Evolutionary conservation across 1,284 basidiomycete genomes (phyloP).

Genomic region (Marasmius tenuissimus): DNA sequence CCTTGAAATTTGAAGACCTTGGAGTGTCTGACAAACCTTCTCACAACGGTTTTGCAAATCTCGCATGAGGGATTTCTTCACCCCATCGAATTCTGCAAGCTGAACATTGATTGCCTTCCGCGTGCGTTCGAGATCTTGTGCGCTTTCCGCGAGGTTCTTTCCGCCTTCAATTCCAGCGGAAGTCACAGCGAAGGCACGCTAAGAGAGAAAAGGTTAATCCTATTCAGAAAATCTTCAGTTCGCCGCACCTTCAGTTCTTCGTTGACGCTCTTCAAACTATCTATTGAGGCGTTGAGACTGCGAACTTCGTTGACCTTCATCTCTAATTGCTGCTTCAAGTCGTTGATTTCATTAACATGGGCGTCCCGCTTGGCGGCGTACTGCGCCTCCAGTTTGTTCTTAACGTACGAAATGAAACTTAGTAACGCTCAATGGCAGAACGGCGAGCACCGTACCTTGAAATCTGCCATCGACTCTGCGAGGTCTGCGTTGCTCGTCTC

Average conservation of each 20-base stretch:
- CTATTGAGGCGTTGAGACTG: conserved; percentile 82
- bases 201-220: conserved; percentile 9
- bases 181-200: conserved; percentile 96
- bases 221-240: not conserved
- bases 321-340: conserved; percentile 92
- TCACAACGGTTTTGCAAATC: conserved; percentile 99
- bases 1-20: not conserved
- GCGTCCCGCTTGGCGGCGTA: conserved; percentile 92
- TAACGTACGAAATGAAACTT: conserved; percentile 16
- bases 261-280: conserved; percentile 94
- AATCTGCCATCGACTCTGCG: conserved; percentile 81
- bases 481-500: conserved; percentile 79
- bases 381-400: conserved; percentile 94
- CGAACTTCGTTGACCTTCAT: conserved; percentile 85
- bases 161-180: conserved; percentile 96
- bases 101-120: conserved; percentile 97
- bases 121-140: conserved; percentile 95
- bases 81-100: conserved; percentile 96
- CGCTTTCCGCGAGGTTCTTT: conserved; percentile 94
- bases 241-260: conserved; percentile 90
- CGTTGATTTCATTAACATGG: conserved; percentile 82
- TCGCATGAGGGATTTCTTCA: conserved; percentile 98
- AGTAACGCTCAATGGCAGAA: conserved; percentile 1
- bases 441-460: conserved; percentile 66
- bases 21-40: conserved; percentile 63